Evolutionary conservation across 495 filamentous ascomycete species (phyloP).

Genomic region (Hypoxylon fuscum): DNA sequence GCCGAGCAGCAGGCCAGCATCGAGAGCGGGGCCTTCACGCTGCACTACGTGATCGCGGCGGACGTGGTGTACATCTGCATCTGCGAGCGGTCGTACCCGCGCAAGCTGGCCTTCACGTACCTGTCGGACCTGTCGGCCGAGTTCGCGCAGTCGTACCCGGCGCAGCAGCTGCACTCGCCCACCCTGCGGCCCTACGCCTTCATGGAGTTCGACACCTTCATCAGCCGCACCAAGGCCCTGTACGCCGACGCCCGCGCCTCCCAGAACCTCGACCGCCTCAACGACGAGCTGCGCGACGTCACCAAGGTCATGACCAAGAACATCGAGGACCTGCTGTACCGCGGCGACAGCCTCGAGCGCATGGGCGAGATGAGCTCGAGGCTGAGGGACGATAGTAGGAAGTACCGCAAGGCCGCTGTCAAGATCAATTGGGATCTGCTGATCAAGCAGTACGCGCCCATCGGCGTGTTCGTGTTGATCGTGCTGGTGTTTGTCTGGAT

Average conservation of each 20-base stretch:
- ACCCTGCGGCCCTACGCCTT: slow-evolving; percentile 91
- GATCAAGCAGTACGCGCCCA: slow-evolving; percentile 94
- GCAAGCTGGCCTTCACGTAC: slow-evolving; percentile 99
- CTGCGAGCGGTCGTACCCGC: slow-evolving; percentile 91
- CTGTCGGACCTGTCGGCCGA: slow-evolving; percentile 90
- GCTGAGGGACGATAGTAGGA: slow-evolving; percentile 89
- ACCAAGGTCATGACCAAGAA: slow-evolving; percentile 99
- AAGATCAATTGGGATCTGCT: slow-evolving; percentile 98
- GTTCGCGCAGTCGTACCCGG: slow-evolving; percentile 86
- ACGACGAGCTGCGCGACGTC: slow-evolving; percentile 96
- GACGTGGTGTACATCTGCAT: slow-evolving; percentile 92
- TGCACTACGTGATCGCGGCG: slow-evolving; percentile 89
- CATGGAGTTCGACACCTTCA: slow-evolving; percentile 98
- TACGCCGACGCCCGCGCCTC: slow-evolving; percentile 94
- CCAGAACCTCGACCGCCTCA: slow-evolving; percentile 85
- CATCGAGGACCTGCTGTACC: slow-evolving; percentile 96
- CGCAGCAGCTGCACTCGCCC: slow-evolving; percentile 74
- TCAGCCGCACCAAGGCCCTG: slow-evolving; percentile 88
- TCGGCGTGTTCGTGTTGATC: slow-evolving; percentile 79
- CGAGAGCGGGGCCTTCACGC: slow-evolving; percentile 80
- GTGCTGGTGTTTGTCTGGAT: slow-evolving; percentile 89
- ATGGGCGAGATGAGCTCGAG: slow-evolving; percentile 95
- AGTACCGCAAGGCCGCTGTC: slow-evolving; percentile 91
- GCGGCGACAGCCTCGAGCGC: slow-evolving; percentile 91
- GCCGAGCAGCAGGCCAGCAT: slow-evolving; percentile 92